Base-by-base conservation (phyloP, 257 asterid genomes). In the Mentha longifolia region DNA sequence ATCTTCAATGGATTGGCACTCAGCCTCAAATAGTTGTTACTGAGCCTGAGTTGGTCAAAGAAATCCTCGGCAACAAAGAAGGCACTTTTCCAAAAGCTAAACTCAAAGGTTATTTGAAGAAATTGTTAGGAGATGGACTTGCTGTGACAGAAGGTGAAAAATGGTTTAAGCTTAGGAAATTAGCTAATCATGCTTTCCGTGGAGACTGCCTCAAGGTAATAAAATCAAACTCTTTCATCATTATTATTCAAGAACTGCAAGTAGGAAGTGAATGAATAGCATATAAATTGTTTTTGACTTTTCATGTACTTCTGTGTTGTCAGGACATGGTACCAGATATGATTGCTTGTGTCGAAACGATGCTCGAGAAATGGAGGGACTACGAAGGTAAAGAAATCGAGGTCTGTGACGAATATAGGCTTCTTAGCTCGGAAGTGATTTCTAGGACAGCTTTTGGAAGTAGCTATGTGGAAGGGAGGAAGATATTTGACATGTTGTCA, bases 401-500 rank as follows among this genome's bases (percentile, higher is more conserved):
- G 3, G 87, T 79, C n/a, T 74, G 74, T 31, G 59, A 57, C 28
- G 84, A 83, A 13, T 86, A 81, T 59, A 81, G 61, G 77, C 39
- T 74, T 57, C 79, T 88, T 55, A 83, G 85, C 39, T 77, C 88
- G 13, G 89, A 88, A 9, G 81, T 84, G 9, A 88, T 86, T 50
- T 84, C 95, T n/a, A 84, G 81, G 70, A 84, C 92, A 7, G 88
- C 88, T 45, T 83, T 88, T 49, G 95, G 95, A 72, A 84, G 92
- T 73, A 86, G 86, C 72, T 83, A 83, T 69, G 41, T 68, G 63
- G 95, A 88, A 74, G 92, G 92, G 68, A 57, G 63, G 71, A 68
- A 76, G 49, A 83, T 88, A 25, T 85, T 85, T 25, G 82, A 81
- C n/a, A 63, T 83, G 84, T 16, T 86, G 60, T 65, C 65, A 0